A percentile compares a stretch with the other conserved stretches of the same genome.
Conservation (phyloP, 371 early-diverging fungal genomes). For the Actinomortierella wolfii region DNA sequence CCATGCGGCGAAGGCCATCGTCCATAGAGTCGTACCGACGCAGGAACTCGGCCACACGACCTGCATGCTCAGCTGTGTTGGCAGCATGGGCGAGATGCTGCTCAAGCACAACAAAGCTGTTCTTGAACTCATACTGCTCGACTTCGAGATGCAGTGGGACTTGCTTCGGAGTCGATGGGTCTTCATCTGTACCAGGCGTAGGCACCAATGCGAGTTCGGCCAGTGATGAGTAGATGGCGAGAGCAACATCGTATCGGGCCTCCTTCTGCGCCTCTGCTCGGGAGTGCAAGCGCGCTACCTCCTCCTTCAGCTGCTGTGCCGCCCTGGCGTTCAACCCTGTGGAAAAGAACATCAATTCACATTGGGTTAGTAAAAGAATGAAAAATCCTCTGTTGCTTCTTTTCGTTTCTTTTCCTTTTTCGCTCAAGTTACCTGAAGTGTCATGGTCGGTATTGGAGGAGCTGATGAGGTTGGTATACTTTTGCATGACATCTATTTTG, state of each 20-base stretch:
- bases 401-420: neutral
- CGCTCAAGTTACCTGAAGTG: constrained; percentile 18
- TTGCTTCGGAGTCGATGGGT: constrained; percentile 1
- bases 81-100: constrained; percentile 14
- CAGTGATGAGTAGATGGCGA: constrained; percentile 10
- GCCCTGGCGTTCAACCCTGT: constrained; percentile 19
- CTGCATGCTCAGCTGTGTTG: constrained; percentile 22
- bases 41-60: constrained; percentile 19
- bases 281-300: constrained; percentile 17
- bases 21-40: constrained; percentile 21
- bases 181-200: constrained; percentile 7
- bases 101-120: constrained; percentile 19
- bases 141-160: constrained; percentile 25
- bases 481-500: no score
- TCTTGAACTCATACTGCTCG: constrained; percentile 22
- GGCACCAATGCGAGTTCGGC: constrained; percentile 8
- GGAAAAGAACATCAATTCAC: neutral
- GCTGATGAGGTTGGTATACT: no score
- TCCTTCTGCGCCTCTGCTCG: constrained; percentile 14
- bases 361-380: no score
- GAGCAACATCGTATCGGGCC: constrained; percentile 13
- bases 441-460: constrained; percentile 1
- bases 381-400: neutral
- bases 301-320: constrained; percentile 21
- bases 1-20: constrained; percentile 8